Percentiles rank a stretch among this genome's conserved stretches.
Evolutionary conservation across 805 yeast species (phyloP).

Genomic region (Clavispora santaluciae): DNA sequence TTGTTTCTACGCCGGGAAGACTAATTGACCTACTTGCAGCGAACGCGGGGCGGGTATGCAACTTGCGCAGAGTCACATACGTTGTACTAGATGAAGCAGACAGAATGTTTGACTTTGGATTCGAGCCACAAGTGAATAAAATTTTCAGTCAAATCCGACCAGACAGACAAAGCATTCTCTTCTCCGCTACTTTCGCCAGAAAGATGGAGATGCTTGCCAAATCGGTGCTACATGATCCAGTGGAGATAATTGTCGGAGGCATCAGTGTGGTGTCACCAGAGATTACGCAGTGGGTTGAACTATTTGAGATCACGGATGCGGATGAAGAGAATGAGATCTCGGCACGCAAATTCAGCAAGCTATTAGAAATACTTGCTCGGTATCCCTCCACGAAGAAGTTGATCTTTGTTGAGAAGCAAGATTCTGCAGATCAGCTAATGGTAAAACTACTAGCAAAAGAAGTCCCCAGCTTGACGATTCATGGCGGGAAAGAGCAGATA

Average conservation of each 20-base stretch:
- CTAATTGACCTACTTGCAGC: slow-evolving; percentile 83
- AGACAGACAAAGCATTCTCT: slow-evolving; percentile 82
- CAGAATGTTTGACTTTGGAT: slow-evolving; percentile 93
- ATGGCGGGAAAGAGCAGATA: slow-evolving; percentile 87
- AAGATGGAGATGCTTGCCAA: slow-evolving; percentile 74
- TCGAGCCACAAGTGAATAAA: slow-evolving; percentile 90
- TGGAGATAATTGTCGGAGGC: slow-evolving; percentile 77
- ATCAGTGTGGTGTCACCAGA: slow-evolving; percentile 77
- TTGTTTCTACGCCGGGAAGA: slow-evolving; percentile 95
- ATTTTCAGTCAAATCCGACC: slow-evolving; percentile 74
- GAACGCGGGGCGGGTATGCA: slow-evolving; percentile 72
- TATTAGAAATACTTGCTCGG: slow-evolving; percentile 53
- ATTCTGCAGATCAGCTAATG: slow-evolving; percentile 70
- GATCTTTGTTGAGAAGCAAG: slow-evolving; percentile 85
- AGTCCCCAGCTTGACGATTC: slow-evolving; percentile 63
- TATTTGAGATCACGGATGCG: slow-evolving; percentile 44
- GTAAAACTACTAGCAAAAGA: slow-evolving; percentile 49
- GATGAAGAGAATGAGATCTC: slow-evolving; percentile 7
- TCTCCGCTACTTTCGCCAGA: slow-evolving; percentile 90
- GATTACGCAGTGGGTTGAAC: slow-evolving; percentile 65
- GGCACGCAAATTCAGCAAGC: slow-evolving; percentile 44
- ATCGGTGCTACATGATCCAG: slow-evolving; percentile 56
- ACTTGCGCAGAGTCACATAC: slow-evolving; percentile 65
- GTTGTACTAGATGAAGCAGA: slow-evolving; percentile 96
- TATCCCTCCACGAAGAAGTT: slow-evolving; percentile 51